phyloP scores from a whole-genome alignment of 306 rosid genomes.

The Sphenostylis stenocarpa region DNA sequence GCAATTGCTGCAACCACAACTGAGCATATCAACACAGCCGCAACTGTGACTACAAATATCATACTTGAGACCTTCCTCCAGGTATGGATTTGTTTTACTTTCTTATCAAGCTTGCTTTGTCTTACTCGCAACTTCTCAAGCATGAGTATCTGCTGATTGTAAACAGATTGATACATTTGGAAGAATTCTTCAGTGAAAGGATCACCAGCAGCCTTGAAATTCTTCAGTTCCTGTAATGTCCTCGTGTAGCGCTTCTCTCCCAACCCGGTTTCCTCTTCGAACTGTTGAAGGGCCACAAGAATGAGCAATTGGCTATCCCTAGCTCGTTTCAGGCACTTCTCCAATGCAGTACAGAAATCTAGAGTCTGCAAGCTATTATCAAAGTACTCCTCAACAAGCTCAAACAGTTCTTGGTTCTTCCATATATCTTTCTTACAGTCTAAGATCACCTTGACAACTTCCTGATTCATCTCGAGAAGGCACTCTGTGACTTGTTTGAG shows the following conservation, averaged over 20 bases:
- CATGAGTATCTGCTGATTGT: slow-evolving; percentile 63
- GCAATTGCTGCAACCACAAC: slow-evolving; percentile 90
- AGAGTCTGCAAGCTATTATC: slow-evolving; percentile 79
- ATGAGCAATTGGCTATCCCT: slow-evolving; percentile 76
- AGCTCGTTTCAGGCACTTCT: slow-evolving; percentile 69
- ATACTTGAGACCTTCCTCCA: slow-evolving; percentile 77
- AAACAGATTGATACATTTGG: slow-evolving; percentile 58
- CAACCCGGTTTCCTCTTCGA: slow-evolving; percentile 55
- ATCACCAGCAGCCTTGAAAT: slow-evolving; percentile 71
- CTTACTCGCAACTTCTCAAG: slow-evolving; percentile 62
- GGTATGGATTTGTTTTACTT: slow-evolving; percentile 45
- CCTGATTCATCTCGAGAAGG: slow-evolving; percentile 87
- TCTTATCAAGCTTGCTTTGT: slow-evolving; percentile 68
- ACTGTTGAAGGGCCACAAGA: slow-evolving; percentile 61
- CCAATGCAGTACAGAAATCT: slow-evolving; percentile 82
- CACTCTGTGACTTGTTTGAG: slow-evolving; percentile 75
- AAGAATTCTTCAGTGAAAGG: slow-evolving; percentile 83
- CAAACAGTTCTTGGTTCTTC: slow-evolving; percentile 74
- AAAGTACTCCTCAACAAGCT: slow-evolving; percentile 86
- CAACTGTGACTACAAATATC: slow-evolving; percentile 73
- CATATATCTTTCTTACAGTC: slow-evolving; percentile 86
- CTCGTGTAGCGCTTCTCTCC: slow-evolving; percentile 43
- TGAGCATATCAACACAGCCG: slow-evolving; percentile 80
- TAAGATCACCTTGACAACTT: slow-evolving; percentile 78
- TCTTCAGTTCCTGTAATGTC: slow-evolving; percentile 65